Percentiles rank a stretch among this genome's conserved stretches.
Evolutionary conservation across 768 basidiomycete species (phyloP).

Genomic region (Leucocoprinus sp.): DNA sequence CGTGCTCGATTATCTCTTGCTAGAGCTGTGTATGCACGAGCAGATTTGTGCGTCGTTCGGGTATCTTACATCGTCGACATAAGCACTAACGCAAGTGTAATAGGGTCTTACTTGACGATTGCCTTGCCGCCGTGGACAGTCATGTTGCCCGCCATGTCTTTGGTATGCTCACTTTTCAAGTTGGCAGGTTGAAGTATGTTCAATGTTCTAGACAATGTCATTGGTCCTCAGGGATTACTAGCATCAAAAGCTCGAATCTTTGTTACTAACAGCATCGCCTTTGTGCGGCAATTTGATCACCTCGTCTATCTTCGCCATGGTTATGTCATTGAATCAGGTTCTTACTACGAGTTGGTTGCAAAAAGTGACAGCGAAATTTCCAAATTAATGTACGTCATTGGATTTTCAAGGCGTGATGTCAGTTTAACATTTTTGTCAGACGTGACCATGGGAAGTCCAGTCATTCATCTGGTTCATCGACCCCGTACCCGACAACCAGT

Average conservation of each 20-base stretch:
- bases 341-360: conserved; percentile 51
- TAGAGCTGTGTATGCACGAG: conserved; percentile 83
- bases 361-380: conserved; percentile 59
- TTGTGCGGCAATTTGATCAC: conserved; percentile 68
- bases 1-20: conserved; percentile 79
- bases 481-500: conserved; percentile 34
- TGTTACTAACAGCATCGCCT: conserved; percentile 85
- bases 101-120: conserved; percentile 82
- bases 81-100: not conserved
- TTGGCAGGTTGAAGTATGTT: conserved; percentile 1
- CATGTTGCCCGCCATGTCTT: conserved; percentile 85
- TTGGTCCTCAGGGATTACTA: conserved; percentile 79
- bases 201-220: conserved; percentile 55
- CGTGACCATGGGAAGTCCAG: conserved; percentile 38
- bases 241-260: conserved; percentile 77
- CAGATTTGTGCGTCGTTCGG: conserved; percentile 61
- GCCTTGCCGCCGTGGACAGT: conserved; percentile 79
- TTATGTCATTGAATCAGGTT: conserved; percentile 69
- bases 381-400: conserved; percentile 58
- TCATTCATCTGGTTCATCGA: conserved; percentile 40
- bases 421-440: conserved; percentile 17
- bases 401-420: not conserved
- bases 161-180: conserved; percentile 30
- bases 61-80: not conserved
- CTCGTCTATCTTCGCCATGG: conserved; percentile 72